Conservation (phyloP, 75 land plant species). For the Cupressus sempervirens region DNA sequence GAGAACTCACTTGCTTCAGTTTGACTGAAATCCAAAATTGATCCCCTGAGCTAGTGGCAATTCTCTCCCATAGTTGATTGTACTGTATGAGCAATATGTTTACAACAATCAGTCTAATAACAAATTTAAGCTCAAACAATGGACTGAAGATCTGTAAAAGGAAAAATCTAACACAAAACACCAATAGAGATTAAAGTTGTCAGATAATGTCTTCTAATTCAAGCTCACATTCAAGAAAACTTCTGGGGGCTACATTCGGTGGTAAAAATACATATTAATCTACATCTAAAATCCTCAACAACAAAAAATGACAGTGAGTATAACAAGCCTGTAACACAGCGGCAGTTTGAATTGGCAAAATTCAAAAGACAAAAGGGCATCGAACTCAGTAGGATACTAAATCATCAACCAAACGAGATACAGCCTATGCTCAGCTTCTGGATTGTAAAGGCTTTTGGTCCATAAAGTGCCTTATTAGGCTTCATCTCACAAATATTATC, state of each 20-base stretch:
- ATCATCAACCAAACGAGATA: background rate
- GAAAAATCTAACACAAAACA: background rate
- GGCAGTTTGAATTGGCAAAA: background rate
- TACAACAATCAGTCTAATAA: background rate
- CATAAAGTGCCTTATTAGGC: background rate
- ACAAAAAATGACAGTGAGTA: background rate
- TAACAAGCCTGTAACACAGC: too few relatives aligned
- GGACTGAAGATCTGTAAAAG: background rate
- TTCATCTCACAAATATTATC: too few relatives aligned
- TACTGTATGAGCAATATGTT: constrained; percentile 40
- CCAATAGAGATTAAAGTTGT: background rate
- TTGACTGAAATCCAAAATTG: constrained; percentile 42
- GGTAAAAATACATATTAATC: background rate
- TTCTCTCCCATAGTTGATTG: constrained; percentile 75
- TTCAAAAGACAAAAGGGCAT: background rate
- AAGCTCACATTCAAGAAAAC: background rate
- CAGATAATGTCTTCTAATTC: background rate
- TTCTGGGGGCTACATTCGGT: background rate
- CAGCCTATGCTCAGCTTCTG: background rate
- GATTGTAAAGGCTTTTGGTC: background rate
- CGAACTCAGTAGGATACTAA: background rate
- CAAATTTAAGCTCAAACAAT: background rate
- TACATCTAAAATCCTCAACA: background rate
- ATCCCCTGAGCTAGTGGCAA: constrained; percentile 87
- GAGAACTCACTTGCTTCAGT: background rate